Percentiles rank a stretch among this genome's conserved stretches.
phyloP scores from a whole-genome alignment of 164 flowering plant genomes.

The Tinospora cordifolia region DNA sequence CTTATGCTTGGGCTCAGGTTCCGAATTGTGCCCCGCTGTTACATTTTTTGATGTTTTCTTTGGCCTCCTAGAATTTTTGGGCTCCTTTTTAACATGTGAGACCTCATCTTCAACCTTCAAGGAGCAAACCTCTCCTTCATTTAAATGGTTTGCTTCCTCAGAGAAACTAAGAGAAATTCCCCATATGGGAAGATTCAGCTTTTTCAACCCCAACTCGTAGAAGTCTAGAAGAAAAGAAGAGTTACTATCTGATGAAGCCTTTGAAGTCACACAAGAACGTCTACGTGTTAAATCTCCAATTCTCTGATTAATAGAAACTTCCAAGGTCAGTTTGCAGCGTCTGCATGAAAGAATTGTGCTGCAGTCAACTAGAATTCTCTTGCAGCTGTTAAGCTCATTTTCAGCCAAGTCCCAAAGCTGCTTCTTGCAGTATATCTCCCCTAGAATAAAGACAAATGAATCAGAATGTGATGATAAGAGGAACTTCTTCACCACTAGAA shows the following conservation, averaged over 20 bases:
- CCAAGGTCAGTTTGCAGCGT: slow-evolving; percentile 23
- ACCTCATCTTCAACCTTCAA: slow-evolving; percentile 13
- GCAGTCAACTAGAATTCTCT: slow-evolving; percentile 17
- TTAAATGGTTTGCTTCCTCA: slow-evolving; percentile 3
- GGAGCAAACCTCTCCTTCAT: neutral
- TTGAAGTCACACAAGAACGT: neutral
- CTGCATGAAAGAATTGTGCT: slow-evolving; percentile 17
- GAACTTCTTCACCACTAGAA: neutral
- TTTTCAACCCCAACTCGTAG: slow-evolving; percentile 21
- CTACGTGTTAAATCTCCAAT: slow-evolving; percentile 24
- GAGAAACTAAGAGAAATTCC: slow-evolving; percentile 7
- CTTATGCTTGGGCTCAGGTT: slow-evolving; percentile 31
- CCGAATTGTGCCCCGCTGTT: slow-evolving; percentile 18
- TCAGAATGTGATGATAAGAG: neutral
- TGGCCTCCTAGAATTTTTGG: slow-evolving; percentile 35
- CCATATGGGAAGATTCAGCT: slow-evolving; percentile 18
- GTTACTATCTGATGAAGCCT: slow-evolving; percentile 3
- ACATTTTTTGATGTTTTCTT: slow-evolving; percentile 30
- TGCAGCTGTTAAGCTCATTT: slow-evolving; percentile 21
- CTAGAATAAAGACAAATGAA: slow-evolving; percentile 12
- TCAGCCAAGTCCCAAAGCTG: slow-evolving; percentile 27
- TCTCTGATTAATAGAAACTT: slow-evolving; percentile 21
- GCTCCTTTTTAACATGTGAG: slow-evolving; percentile 20
- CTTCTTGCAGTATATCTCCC: slow-evolving; percentile 26
- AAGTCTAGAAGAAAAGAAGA: slow-evolving; percentile 14